These are phyloP conservation scores for Hypoxylon sp. DNA, from an alignment of 2,329 filamentous ascomycete genomes.

Conservation along the genomic window DNA sequence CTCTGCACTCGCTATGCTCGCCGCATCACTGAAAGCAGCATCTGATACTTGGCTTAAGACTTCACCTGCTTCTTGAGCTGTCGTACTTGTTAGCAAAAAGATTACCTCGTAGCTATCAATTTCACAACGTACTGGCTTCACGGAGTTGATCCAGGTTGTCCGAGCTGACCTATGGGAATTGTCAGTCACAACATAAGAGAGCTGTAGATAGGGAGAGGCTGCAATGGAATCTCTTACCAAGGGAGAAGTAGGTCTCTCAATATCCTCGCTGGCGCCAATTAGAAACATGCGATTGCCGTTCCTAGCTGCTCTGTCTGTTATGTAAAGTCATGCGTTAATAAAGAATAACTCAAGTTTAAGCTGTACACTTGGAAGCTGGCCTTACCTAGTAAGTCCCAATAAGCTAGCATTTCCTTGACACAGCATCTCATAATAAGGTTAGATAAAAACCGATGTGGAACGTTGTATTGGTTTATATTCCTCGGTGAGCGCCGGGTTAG, in stretches of 20 bases:
- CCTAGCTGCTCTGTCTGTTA: neutral
- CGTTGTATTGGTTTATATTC: neutral
- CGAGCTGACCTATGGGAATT: neutral
- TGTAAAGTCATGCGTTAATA: neutral
- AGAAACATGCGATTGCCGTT: neutral
- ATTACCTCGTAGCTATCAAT: neutral
- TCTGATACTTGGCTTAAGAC: neutral
- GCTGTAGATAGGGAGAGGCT: neutral
- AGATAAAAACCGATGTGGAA: neutral
- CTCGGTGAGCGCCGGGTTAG: neutral
- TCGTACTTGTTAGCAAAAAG: neutral
- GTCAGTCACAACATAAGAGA: neutral
- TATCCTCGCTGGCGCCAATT: neutral
- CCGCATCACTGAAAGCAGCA: neutral
- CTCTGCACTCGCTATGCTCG: neutral
- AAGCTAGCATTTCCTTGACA: neutral
- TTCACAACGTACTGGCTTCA: neutral
- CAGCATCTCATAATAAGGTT: neutral
- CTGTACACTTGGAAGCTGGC: neutral
- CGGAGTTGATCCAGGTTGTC: neutral
- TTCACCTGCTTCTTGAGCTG: neutral
- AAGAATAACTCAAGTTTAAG: neutral
- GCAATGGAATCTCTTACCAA: neutral
- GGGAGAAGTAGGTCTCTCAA: neutral
- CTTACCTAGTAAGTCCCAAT: neutral